Percentiles rank a stretch among this genome's conserved stretches.
Evolutionary conservation across 2,329 filamentous ascomycete genomes (phyloP).

Genomic region (Alternaria postmessia): DNA sequence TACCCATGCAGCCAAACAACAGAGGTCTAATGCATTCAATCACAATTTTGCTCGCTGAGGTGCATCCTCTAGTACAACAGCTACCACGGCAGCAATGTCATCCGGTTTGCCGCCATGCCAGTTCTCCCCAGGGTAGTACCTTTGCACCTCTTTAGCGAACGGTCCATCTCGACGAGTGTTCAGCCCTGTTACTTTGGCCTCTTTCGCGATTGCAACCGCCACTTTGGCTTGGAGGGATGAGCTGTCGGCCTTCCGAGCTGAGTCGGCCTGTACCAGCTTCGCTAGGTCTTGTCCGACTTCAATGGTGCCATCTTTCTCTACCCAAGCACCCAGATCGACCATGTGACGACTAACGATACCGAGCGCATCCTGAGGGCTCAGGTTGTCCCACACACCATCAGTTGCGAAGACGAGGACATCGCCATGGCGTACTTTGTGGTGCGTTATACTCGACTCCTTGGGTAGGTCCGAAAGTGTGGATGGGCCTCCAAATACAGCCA

Average conservation of each 20-base stretch:
- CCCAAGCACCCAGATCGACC: slow-evolving; percentile 78
- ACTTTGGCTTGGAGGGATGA: slow-evolving; percentile 77
- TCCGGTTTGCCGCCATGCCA: slow-evolving; percentile 95
- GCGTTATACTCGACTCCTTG: slow-evolving; percentile 80
- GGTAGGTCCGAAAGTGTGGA: slow-evolving; percentile 81
- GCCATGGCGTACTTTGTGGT: slow-evolving; percentile 81
- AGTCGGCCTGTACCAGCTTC: slow-evolving; percentile 60
- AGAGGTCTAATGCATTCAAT: slow-evolving; percentile 27
- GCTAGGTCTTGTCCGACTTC: slow-evolving; percentile 68
- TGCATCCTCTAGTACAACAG: slow-evolving; percentile 50
- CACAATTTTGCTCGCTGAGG: slow-evolving; percentile 23
- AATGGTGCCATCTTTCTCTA: slow-evolving; percentile 56
- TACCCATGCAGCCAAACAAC: slow-evolving; percentile 33
- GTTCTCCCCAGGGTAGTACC: slow-evolving; percentile 82
- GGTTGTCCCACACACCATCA: slow-evolving; percentile 95
- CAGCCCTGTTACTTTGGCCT: slow-evolving; percentile 84
- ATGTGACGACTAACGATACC: slow-evolving; percentile 80
- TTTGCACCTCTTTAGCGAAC: slow-evolving; percentile 93
- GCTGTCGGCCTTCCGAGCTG: slow-evolving; percentile 51
- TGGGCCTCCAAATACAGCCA: slow-evolving; percentile 77
- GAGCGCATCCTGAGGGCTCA: slow-evolving; percentile 89
- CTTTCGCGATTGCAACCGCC: slow-evolving; percentile 78
- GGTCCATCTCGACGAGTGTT: slow-evolving; percentile 86
- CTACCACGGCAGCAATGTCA: slow-evolving; percentile 88
- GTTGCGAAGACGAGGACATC: slow-evolving; percentile 94